Evolutionary conservation across 2,329 filamentous ascomycete genomes (phyloP).

Genomic region (Colletotrichum acutatum): DNA sequence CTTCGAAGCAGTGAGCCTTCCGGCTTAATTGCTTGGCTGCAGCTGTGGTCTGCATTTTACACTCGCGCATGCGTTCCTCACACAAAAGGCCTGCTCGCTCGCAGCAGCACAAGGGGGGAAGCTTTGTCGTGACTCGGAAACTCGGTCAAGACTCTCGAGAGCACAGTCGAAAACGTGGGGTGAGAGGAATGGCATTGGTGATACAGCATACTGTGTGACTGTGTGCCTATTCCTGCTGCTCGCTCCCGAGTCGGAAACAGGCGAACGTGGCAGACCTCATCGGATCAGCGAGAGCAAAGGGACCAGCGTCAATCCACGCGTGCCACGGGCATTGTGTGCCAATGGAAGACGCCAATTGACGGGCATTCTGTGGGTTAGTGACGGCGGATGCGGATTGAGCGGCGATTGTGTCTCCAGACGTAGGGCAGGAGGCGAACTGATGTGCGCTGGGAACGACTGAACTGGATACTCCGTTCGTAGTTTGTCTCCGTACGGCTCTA

Average conservation of each 20-base stretch:
- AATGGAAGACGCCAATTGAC: background rate
- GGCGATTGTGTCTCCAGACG: background rate
- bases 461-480: constrained; percentile 1
- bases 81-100: background rate
- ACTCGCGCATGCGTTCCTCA: constrained; percentile 7
- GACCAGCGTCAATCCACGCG: constrained; percentile 8
- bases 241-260: constrained; percentile 1
- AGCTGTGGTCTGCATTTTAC: background rate
- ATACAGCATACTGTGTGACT: background rate
- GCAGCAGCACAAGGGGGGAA: background rate
- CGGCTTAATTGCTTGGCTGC: constrained; percentile 9
- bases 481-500: background rate
- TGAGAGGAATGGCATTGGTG: background rate
- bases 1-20: background rate
- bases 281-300: constrained; percentile 16
- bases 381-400: constrained; percentile 10
- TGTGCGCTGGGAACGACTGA: constrained; percentile 27
- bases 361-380: background rate
- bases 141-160: constrained; percentile 17
- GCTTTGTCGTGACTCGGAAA: constrained; percentile 12
- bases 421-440: constrained; percentile 29
- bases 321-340: background rate
- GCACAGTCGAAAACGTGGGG: constrained; percentile 18
- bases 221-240: background rate
- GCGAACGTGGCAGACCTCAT: constrained; percentile 26